Conservation (phyloP, 441 rosid species). For the Brassica hybrid region DNA sequence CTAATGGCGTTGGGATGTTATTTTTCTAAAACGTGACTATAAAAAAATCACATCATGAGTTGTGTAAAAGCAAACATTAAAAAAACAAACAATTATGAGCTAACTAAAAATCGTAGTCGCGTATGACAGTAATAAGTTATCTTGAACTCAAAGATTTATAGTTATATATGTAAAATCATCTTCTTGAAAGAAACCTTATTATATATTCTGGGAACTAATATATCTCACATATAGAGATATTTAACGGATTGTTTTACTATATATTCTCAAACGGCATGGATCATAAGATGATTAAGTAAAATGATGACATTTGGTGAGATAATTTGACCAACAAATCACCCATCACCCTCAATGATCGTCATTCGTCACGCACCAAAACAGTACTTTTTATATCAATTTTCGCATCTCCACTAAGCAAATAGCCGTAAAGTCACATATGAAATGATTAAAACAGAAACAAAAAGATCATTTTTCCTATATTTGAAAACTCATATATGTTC, state of each 20-base stretch:
- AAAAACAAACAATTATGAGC: background rate
- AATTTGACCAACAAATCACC: constrained; percentile 22
- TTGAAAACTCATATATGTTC: constrained; percentile 25
- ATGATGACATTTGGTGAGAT: constrained; percentile 18
- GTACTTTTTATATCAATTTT: constrained; percentile 19
- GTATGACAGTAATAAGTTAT: background rate
- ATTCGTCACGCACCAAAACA: constrained; percentile 25
- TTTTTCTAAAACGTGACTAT: background rate
- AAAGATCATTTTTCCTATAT: background rate
- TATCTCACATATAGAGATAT: background rate
- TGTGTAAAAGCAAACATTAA: background rate
- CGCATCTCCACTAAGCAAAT: constrained; percentile 13
- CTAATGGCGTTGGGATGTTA: background rate
- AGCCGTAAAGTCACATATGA: constrained; percentile 13
- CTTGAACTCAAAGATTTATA: background rate
- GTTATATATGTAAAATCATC: background rate
- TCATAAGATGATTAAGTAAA: constrained; percentile 6
- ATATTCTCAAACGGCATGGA: background rate
- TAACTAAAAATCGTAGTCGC: background rate
- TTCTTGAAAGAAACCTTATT: constrained; percentile 2
- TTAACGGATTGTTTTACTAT: background rate
- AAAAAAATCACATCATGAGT: background rate
- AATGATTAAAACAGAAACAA: constrained; percentile 3
- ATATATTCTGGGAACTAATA: background rate
- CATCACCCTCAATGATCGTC: constrained; percentile 22